Percentiles rank a stretch among this genome's conserved stretches.
Conservation (phyloP, 306 rosid genomes). For the Astragalus glycyphyllos region DNA sequence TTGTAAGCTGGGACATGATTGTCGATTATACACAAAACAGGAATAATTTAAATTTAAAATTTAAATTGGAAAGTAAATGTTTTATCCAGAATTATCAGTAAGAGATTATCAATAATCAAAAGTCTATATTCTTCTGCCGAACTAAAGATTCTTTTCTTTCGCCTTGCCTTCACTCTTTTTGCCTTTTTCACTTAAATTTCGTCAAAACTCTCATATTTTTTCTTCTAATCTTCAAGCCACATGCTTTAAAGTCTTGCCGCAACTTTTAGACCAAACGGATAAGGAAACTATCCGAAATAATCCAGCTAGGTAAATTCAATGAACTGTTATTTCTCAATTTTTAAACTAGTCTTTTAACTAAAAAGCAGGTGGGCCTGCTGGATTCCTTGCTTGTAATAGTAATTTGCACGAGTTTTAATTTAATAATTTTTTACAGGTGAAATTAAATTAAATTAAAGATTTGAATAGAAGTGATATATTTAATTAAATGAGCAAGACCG, state of each 20-base stretch:
- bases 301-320: too few species aligned
- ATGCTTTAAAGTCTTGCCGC: not conserved
- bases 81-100: not conserved
- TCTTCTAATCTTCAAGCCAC: conserved; percentile 1
- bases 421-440: not conserved
- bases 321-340: not conserved
- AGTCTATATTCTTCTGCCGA: not conserved
- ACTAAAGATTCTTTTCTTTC: not conserved
- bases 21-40: too few species aligned
- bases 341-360: not conserved
- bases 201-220: conserved; percentile 8
- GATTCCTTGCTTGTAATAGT: not conserved
- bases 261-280: conserved; percentile 9
- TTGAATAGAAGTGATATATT: not conserved
- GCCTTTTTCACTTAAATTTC: not conserved
- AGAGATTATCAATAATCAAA: not conserved
- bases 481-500: conserved; percentile 9
- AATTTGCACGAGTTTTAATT: conserved; percentile 7
- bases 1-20: too few species aligned
- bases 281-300: not conserved
- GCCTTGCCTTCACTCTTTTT: not conserved
- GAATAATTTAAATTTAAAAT: too few species aligned
- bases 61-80: too few species aligned
- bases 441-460: not conserved
- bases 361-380: not conserved